Evolutionary conservation across 352 stramenopile genomes (phyloP).

Genomic region (Aphanomyces stellatus): DNA sequence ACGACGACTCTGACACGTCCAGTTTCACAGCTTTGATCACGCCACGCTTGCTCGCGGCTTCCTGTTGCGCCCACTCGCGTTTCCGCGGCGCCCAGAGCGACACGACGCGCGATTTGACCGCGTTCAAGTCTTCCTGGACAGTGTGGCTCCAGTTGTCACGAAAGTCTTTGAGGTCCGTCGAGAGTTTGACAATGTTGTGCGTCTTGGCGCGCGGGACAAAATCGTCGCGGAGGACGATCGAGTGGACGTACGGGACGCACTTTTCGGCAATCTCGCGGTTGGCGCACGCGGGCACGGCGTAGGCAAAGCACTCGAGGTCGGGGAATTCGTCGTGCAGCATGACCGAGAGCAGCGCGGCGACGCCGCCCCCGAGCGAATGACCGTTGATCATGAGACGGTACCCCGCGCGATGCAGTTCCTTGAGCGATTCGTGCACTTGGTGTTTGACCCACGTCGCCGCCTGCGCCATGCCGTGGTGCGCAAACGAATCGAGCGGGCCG

Average conservation of each 20-base stretch:
- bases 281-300: conserved; percentile 73
- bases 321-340: conserved; percentile 85
- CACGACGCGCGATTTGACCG: conserved; percentile 75
- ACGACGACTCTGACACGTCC: background rate
- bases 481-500: conserved; percentile 80
- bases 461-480: conserved; percentile 81
- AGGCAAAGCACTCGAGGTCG: conserved; percentile 75
- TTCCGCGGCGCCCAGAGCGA: conserved; percentile 75
- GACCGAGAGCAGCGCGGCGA: conserved; percentile 60
- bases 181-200: conserved; percentile 71
- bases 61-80: conserved; percentile 66
- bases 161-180: conserved; percentile 68
- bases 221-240: conserved; percentile 76
- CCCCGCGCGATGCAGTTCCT: conserved; percentile 58
- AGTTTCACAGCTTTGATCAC: background rate
- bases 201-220: conserved; percentile 78
- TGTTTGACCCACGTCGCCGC: conserved; percentile 84
- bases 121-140: conserved; percentile 65
- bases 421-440: conserved; percentile 63
- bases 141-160: conserved; percentile 74
- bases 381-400: conserved; percentile 77
- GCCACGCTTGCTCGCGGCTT: conserved; percentile 25
- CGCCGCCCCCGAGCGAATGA: conserved; percentile 72
- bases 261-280: conserved; percentile 73
- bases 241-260: conserved; percentile 70